Evolutionary conservation across 2,329 filamentous ascomycete genomes (phyloP).

Genomic region (Scedosporium dehoogii): DNA sequence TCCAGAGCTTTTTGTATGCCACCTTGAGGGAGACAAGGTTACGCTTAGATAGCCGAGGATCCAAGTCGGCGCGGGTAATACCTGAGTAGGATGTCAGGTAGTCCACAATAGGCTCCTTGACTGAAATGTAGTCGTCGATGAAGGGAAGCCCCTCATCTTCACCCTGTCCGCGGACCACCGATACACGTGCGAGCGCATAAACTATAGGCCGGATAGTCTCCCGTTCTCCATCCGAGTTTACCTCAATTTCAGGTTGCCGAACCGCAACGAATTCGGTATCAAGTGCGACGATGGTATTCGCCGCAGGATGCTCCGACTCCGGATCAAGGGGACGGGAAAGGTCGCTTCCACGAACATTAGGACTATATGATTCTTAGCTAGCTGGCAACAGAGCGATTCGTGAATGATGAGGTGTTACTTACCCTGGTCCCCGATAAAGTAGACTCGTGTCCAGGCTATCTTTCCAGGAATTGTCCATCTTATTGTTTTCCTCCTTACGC

Average conservation of each 20-base stretch:
- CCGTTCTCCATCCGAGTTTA: conserved; percentile 86
- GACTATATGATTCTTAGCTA: not conserved
- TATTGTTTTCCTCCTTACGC: conserved; percentile 68
- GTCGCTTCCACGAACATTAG: conserved; percentile 21
- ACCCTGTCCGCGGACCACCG: conserved; percentile 73
- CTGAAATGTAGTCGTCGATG: conserved; percentile 94
- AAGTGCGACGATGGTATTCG: conserved; percentile 71
- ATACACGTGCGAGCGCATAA: conserved; percentile 85
- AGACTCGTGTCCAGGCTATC: conserved; percentile 72
- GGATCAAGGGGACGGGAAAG: conserved; percentile 51
- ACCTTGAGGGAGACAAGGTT: conserved; percentile 80
- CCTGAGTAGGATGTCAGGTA: conserved; percentile 93
- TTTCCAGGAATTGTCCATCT: conserved; percentile 81
- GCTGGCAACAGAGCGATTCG: conserved; percentile 10
- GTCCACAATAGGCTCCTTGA: conserved; percentile 85
- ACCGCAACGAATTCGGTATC: conserved; percentile 96
- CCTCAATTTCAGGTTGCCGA: conserved; percentile 87
- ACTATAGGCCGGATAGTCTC: conserved; percentile 88
- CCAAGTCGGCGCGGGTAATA: conserved; percentile 76
- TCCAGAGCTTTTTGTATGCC: conserved; percentile 97
- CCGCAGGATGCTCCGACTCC: conserved; percentile 53
- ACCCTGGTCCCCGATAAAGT: conserved; percentile 62
- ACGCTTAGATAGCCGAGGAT: conserved; percentile 66
- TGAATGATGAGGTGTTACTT: conserved; percentile 14
- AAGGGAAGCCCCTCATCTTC: conserved; percentile 74